Evolutionary conservation across 495 filamentous ascomycete species (phyloP).

Genomic region (Penicillium coffeae): DNA sequence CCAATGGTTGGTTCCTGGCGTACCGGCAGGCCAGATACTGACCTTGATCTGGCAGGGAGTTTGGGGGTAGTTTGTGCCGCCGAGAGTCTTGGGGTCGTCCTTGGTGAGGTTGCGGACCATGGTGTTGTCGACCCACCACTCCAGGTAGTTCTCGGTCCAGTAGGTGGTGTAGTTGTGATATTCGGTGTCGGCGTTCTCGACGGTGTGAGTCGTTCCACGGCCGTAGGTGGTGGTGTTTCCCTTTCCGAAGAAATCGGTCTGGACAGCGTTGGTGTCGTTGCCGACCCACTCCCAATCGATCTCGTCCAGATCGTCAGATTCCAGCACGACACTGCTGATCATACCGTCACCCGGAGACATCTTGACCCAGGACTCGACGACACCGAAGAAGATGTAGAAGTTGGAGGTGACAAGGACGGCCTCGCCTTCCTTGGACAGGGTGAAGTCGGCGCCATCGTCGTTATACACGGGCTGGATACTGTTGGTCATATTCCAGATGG

Average conservation of each 20-base stretch:
- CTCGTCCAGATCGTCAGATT: conserved; percentile 90
- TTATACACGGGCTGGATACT: conserved; percentile 49
- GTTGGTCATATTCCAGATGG: conserved; percentile 62
- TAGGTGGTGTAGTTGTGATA: conserved; percentile 90
- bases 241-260: conserved; percentile 94
- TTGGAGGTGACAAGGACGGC: conserved; percentile 68
- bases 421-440: conserved; percentile 60
- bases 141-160: conserved; percentile 72
- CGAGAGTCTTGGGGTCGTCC: conserved; percentile 42
- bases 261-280: conserved; percentile 56
- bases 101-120: conserved; percentile 62
- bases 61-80: conserved; percentile 77
- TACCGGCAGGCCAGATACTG: conserved; percentile 77
- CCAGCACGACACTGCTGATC: conserved; percentile 78
- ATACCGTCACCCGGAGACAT: conserved; percentile 69
- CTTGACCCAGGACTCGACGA: conserved; percentile 67
- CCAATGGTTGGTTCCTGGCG: conserved; percentile 52
- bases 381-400: conserved; percentile 85
- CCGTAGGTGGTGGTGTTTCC: conserved; percentile 69
- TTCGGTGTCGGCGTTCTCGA: conserved; percentile 55
- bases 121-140: conserved; percentile 76
- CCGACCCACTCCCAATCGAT: conserved; percentile 78
- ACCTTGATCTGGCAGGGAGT: conserved; percentile 80
- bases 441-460: conserved; percentile 63
- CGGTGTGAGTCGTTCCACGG: conserved; percentile 62